Conservation (phyloP, 108 stramenopile species). For the Pseudonitzschia delicatissima region DNA sequence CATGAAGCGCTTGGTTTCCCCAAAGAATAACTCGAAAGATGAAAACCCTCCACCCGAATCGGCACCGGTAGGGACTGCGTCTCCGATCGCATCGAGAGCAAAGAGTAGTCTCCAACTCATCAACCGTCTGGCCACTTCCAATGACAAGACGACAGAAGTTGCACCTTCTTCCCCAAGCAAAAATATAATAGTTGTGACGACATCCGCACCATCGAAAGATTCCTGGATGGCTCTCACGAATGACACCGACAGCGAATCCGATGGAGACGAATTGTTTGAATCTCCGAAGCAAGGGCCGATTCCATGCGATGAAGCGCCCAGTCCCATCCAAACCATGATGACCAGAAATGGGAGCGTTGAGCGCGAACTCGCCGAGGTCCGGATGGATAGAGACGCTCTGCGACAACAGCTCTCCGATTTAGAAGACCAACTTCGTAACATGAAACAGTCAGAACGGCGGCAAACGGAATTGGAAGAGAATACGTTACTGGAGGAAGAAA, state of each 20-base stretch:
- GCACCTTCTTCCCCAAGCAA: neutral
- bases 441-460: neutral
- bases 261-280: neutral
- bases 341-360: neutral
- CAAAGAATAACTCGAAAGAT: neutral
- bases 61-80: neutral
- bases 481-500: neutral
- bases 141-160: neutral
- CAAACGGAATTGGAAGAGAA: neutral
- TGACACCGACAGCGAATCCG: neutral
- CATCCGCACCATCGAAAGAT: neutral
- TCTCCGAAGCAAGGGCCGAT: neutral
- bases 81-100: neutral
- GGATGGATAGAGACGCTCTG: constrained; percentile 5
- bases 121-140: neutral
- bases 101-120: neutral
- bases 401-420: constrained; percentile 3
- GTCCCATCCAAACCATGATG: neutral
- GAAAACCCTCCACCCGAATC: neutral
- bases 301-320: neutral
- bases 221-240: neutral
- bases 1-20: neutral
- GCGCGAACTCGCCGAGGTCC: constrained; percentile 9
- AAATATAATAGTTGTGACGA: neutral
- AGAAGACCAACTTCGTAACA: constrained; percentile 5